A percentile compares a stretch with the other conserved stretches of the same genome.
phyloP scores from a whole-genome alignment of 148 eudicot genomes.

The Tetragonia tetragonoides region DNA sequence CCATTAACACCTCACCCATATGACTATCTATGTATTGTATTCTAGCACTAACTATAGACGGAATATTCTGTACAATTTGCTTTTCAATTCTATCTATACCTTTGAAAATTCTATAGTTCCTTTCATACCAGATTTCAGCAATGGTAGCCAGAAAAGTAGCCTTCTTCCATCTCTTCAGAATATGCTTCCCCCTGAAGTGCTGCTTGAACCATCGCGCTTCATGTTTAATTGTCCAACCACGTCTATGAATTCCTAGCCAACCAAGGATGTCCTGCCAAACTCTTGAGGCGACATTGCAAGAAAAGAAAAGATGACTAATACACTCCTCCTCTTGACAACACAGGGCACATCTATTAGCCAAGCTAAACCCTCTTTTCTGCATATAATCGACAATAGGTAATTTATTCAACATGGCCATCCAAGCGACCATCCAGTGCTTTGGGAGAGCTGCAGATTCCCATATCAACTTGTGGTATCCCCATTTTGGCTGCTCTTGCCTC shows the following conservation, averaged over 20 bases:
- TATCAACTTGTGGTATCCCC: neutral
- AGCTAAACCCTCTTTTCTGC: neutral
- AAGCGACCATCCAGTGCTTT: neutral
- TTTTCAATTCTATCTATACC: too few relatives aligned
- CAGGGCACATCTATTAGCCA: neutral
- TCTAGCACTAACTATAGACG: too few relatives aligned
- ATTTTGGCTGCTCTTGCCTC: neutral
- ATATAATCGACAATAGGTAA: neutral
- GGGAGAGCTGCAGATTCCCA: neutral
- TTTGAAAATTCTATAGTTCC: too few relatives aligned
- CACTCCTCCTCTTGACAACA: neutral
- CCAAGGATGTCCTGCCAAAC: neutral
- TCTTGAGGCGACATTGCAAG: neutral
- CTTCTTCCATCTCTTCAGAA: neutral
- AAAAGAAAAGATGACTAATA: neutral
- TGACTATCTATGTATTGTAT: too few relatives aligned
- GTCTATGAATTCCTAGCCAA: neutral
- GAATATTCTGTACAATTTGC: too few relatives aligned
- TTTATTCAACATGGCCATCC: neutral
- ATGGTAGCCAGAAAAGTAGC: neutral
- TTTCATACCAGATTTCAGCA: neutral
- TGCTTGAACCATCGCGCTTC: neutral
- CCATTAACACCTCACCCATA: too few relatives aligned
- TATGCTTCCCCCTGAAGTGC: neutral
- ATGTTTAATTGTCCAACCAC: neutral